Evolutionary conservation across 176 grass and related monocot species (phyloP), one percentile per base, ranked within the genome.

Genomic region (Oryza rufipogon): DNA sequence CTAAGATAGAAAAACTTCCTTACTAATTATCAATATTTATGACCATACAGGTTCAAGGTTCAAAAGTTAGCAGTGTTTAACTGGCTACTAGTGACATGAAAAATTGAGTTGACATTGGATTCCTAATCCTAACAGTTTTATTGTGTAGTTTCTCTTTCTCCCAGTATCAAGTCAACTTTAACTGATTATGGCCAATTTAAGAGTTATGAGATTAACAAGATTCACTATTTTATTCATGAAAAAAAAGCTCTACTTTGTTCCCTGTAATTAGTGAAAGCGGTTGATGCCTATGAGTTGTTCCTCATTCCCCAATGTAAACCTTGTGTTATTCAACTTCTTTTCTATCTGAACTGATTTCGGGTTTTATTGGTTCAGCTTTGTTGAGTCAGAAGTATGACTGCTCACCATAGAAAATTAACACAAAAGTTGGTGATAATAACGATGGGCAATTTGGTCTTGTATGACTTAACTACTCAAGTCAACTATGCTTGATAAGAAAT

Each of bases 401-500:
- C n/a, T n/a, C n/a, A n/a, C n/a, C n/a, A n/a, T n/a, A n/a, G n/a
- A n/a, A n/a, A n/a, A 48, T 2, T 73, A 39, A 26, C 9, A 30
- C 8, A 13, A 9, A 61, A 14, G 33, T 32, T 30, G 36, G 19
- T 16, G 9, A 47, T 23, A 83, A n/a, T n/a, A n/a, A 46, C 14
- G 30, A 71, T 44, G 0, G 7, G 14, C 5, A 30, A 41, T n/a
- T 81, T 36, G 33, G 7, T 17, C 38, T 4, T 9, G 12, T 56
- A 70, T 48, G 1, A 42, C 79, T 5, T 41, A 80, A 60, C 20
- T 63, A 63, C 58, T 58, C 3, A 52, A 6, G 51, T 63, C 68
- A 64, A 48, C 6, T 34, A n/a, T n/a, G 69, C 2, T 73, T 82
- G 38, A 64, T 47, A 45, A 30, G 34, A 82, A 26, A 78, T 61